Conservation (phyloP, 2,329 filamentous ascomycete species). For the Epichloe gansuensis region DNA sequence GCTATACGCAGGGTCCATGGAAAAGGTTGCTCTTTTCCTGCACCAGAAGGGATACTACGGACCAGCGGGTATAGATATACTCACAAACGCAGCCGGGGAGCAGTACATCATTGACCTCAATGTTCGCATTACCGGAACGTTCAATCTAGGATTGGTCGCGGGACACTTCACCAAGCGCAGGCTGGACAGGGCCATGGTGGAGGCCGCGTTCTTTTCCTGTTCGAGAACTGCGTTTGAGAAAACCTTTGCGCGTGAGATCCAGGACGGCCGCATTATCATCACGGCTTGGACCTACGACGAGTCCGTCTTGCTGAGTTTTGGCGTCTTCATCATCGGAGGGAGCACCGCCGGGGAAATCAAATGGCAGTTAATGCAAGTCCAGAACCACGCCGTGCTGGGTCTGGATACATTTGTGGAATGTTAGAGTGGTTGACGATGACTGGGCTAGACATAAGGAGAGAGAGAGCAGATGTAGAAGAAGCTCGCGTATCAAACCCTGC, state of each 20-base stretch:
- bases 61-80: conserved; percentile 3
- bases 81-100: not conserved
- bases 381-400: not conserved
- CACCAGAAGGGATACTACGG: conserved; percentile 5
- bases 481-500: too few relatives aligned
- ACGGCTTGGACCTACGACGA: conserved; percentile 4
- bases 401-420: not conserved
- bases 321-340: conserved; percentile 3
- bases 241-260: not conserved
- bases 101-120: conserved; percentile 6
- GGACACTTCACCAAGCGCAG: conserved; percentile 4
- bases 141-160: not conserved
- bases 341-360: not conserved
- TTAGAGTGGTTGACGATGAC: too few relatives aligned
- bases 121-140: conserved; percentile 2
- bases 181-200: conserved; percentile 1
- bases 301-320: not conserved
- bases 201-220: conserved; percentile 1
- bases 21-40: not conserved
- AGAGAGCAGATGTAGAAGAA: too few relatives aligned
- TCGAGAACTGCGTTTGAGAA: conserved; percentile 4
- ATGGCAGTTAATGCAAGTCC: not conserved
- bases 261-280: conserved; percentile 3
- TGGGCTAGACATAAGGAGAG: too few relatives aligned
- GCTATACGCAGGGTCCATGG: too few relatives aligned